phyloP scores from a whole-genome alignment of 208 protist genomes.

The Acanthamoeba sp. region DNA sequence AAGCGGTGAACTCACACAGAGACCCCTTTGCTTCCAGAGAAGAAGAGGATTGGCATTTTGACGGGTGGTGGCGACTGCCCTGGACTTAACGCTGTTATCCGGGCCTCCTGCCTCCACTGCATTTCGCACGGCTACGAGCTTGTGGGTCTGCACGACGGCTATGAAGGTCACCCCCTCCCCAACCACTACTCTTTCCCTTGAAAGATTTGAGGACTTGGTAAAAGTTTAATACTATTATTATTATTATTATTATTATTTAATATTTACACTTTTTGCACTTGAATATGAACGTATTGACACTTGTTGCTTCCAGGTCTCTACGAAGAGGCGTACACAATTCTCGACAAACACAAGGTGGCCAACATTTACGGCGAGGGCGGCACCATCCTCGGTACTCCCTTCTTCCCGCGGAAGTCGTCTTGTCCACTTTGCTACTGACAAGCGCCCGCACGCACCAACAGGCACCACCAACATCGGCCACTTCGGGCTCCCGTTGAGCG shows the following conservation, averaged over 20 bases:
- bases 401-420: neutral
- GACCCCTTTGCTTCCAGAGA: neutral
- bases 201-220: no score
- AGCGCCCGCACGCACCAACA: neutral
- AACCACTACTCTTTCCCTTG: no score
- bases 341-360: neutral
- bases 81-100: slow-evolving; percentile 46
- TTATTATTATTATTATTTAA: neutral
- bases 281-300: neutral
- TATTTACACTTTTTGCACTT: no score
- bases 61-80: slow-evolving; percentile 57
- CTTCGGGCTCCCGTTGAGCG: neutral
- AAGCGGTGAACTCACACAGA: no score
- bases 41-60: slow-evolving; percentile 62
- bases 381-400: slow-evolving; percentile 49
- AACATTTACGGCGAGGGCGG: slow-evolving; percentile 44
- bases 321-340: neutral
- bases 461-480: slow-evolving; percentile 54
- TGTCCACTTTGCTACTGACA: neutral
- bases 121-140: slow-evolving; percentile 32
- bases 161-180: neutral
- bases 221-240: no score
- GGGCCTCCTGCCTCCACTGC: slow-evolving; percentile 29
- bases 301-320: neutral
- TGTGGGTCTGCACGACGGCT: slow-evolving; percentile 28